phyloP scores from a whole-genome alignment of 257 asterid genomes.

The Ophiorrhiza pumila region DNA sequence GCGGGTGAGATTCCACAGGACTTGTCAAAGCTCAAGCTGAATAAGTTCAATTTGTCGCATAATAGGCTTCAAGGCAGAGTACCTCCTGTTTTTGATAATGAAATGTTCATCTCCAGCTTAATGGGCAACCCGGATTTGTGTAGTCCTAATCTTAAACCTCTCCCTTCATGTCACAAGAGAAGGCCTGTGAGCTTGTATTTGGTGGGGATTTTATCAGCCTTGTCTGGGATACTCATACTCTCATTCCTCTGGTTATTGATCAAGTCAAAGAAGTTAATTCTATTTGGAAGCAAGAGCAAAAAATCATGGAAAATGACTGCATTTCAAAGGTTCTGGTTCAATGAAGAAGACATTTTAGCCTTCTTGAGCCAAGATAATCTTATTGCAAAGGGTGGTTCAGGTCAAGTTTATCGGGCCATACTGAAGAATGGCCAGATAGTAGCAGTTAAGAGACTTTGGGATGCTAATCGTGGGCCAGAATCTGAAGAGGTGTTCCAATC shows the following conservation, averaged over 20 bases:
- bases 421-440: slow-evolving; percentile 58
- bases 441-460: slow-evolving; percentile 88
- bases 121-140: slow-evolving; percentile 70
- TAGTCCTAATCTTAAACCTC: slow-evolving; percentile 47
- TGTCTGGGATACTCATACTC: slow-evolving; percentile 42
- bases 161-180: slow-evolving; percentile 51
- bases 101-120: slow-evolving; percentile 41
- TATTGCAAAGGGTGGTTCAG: slow-evolving; percentile 77
- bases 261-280: slow-evolving; percentile 41
- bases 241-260: slow-evolving; percentile 53
- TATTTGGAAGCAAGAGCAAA: slow-evolving; percentile 25
- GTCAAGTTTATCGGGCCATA: slow-evolving; percentile 60
- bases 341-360: slow-evolving; percentile 53
- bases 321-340: slow-evolving; percentile 49
- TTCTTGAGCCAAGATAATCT: slow-evolving; percentile 55
- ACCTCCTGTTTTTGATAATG: slow-evolving; percentile 48
- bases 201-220: slow-evolving; percentile 45
- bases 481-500: slow-evolving; percentile 46
- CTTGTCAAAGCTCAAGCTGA: slow-evolving; percentile 58
- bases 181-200: slow-evolving; percentile 40
- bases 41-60: slow-evolving; percentile 60
- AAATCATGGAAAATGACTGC: slow-evolving; percentile 62
- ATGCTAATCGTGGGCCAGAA: slow-evolving; percentile 40
- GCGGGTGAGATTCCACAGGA: slow-evolving; percentile 61
- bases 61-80: slow-evolving; percentile 74